Evolutionary conservation across 2,329 filamentous ascomycete genomes (phyloP).

Genomic region (Xylaria digitata): DNA sequence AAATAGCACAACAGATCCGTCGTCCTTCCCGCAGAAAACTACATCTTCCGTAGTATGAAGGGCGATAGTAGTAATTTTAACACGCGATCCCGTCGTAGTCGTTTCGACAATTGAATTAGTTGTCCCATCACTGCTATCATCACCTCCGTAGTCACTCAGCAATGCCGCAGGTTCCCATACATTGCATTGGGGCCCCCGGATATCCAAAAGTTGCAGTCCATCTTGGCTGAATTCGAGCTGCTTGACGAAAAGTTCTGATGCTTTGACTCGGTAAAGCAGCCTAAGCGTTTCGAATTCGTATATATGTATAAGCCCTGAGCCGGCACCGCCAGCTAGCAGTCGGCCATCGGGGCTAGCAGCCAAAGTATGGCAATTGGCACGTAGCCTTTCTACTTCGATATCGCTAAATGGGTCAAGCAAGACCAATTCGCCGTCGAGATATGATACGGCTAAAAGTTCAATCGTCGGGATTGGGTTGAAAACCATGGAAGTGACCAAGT

Average conservation of each 20-base stretch:
- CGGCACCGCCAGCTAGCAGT: constrained; percentile 10
- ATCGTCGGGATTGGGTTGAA: constrained; percentile 22
- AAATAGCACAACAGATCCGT: constrained; percentile 10
- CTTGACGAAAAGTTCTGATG: background rate
- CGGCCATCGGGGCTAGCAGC: constrained; percentile 19
- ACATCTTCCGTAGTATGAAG: constrained; percentile 1
- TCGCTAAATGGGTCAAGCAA: constrained; percentile 13
- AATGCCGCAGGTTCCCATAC: constrained; percentile 17
- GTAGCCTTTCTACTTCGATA: background rate
- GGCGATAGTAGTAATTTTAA: constrained; percentile 1
- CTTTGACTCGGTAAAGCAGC: constrained; percentile 11
- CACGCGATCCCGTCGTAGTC: background rate
- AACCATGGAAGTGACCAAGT: constrained; percentile 2
- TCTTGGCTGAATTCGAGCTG: constrained; percentile 15
- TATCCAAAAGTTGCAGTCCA: constrained; percentile 12
- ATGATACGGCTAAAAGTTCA: constrained; percentile 8
- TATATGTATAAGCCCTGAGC: background rate
- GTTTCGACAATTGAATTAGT: background rate
- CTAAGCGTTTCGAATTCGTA: constrained; percentile 24
- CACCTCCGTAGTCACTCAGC: constrained; percentile 1
- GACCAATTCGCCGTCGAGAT: constrained; percentile 20
- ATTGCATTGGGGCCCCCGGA: constrained; percentile 21
- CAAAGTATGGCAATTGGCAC: constrained; percentile 17
- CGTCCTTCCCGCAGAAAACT: constrained; percentile 12
- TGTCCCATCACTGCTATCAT: constrained; percentile 6